These are phyloP conservation scores for Madurella fahalii DNA, from an alignment of 2,329 filamentous ascomycete genomes.

Conservation along the genomic window DNA sequence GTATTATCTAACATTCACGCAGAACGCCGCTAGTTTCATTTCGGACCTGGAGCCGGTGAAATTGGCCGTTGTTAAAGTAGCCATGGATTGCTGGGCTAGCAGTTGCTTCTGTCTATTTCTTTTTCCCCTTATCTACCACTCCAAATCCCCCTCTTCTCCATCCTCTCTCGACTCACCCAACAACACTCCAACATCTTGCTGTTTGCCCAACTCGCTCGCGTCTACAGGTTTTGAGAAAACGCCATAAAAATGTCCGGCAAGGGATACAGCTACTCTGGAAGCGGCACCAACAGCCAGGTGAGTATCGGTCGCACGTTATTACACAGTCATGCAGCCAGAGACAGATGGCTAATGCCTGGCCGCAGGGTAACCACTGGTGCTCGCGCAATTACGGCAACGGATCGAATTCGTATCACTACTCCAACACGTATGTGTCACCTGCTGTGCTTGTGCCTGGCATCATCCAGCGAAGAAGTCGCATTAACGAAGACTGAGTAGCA, in stretches of 20 bases:
- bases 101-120: too few species aligned
- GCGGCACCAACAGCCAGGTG: slow-evolving; percentile 24
- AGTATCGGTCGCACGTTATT: background rate
- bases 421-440: slow-evolving; percentile 42
- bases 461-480: background rate
- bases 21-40: too few species aligned
- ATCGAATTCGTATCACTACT: slow-evolving; percentile 63
- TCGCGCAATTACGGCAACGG: slow-evolving; percentile 23
- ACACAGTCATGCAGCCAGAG: too few species aligned
- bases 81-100: too few species aligned
- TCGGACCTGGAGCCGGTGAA: too few species aligned
- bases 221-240: background rate
- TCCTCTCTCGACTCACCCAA: background rate
- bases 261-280: slow-evolving; percentile 22
- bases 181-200: background rate
- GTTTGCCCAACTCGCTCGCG: background rate
- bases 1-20: too few species aligned
- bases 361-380: slow-evolving; percentile 27
- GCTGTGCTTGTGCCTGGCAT: background rate
- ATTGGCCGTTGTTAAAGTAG: too few species aligned
- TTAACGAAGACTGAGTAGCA: slow-evolving; percentile 9
- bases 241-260: slow-evolving; percentile 22
- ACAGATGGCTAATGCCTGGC: too few species aligned
- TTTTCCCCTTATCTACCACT: background rate
- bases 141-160: too few species aligned